These are phyloP conservation scores for Ascomycota sp. DNA, from an alignment of 2,329 filamentous ascomycete genomes.

Conservation along the genomic window DNA sequence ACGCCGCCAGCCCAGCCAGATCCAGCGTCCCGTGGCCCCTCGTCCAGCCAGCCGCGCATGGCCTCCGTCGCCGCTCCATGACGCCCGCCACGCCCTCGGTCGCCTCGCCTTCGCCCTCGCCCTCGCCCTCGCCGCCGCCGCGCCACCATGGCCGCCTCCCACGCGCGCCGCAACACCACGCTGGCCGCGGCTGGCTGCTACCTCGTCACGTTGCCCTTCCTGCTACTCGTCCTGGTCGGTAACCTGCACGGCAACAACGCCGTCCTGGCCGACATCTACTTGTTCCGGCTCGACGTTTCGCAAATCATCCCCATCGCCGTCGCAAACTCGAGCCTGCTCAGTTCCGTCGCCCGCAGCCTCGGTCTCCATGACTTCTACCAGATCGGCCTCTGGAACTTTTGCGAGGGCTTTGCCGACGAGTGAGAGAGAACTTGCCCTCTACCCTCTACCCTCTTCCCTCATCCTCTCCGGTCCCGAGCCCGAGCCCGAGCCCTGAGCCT, in stretches of 20 bases:
- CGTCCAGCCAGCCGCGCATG: no score
- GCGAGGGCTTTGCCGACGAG: slow-evolving; percentile 57
- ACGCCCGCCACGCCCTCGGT: background rate
- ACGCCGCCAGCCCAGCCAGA: no score
- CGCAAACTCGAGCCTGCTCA: slow-evolving; percentile 53
- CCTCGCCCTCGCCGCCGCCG: background rate
- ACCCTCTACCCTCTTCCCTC: background rate
- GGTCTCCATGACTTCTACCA: slow-evolving; percentile 89
- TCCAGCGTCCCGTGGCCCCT: no score
- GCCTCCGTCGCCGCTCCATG: slow-evolving; percentile 2
- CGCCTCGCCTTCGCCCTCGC: background rate
- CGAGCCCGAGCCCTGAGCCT: background rate
- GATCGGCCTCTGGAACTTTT: slow-evolving; percentile 79
- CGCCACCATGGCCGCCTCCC: slow-evolving; percentile 7
- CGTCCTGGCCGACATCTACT: slow-evolving; percentile 50
- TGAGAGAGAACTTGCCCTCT: slow-evolving; percentile 9
- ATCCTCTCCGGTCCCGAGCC: slow-evolving; percentile 1
- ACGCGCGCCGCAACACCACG: slow-evolving; percentile 33
- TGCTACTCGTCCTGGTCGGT: slow-evolving; percentile 59
- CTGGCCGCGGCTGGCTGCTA: slow-evolving; percentile 46
- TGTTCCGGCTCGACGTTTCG: slow-evolving; percentile 63
- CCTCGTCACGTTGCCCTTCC: slow-evolving; percentile 51
- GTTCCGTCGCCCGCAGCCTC: slow-evolving; percentile 65
- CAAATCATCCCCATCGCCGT: slow-evolving; percentile 56
- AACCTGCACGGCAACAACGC: slow-evolving; percentile 39